Percentiles rank a stretch among this genome's conserved stretches.
Evolutionary conservation across 2,329 filamentous ascomycete genomes (phyloP).

Genomic region (Thelonectria rubi): DNA sequence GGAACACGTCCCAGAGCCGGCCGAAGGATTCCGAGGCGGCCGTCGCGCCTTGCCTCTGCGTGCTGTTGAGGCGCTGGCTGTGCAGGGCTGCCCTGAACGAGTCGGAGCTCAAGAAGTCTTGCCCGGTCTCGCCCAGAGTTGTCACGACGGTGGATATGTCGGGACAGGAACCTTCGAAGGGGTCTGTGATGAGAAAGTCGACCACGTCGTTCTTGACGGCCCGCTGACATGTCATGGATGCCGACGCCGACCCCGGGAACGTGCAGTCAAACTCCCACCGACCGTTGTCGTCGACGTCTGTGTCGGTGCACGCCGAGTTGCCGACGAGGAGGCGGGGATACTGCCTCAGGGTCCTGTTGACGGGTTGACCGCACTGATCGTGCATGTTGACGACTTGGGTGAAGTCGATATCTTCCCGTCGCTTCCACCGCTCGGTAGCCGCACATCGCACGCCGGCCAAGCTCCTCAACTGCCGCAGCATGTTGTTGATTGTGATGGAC

Average conservation of each 20-base stretch:
- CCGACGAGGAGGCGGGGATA: conserved; percentile 47
- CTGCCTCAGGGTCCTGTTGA: conserved; percentile 39
- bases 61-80: conserved; percentile 34
- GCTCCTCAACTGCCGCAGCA: conserved; percentile 47
- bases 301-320: conserved; percentile 43
- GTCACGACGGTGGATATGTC: conserved; percentile 48
- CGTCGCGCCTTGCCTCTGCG: conserved; percentile 37
- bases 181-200: conserved; percentile 47
- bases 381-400: conserved; percentile 45
- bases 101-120: conserved; percentile 43
- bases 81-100: conserved; percentile 42
- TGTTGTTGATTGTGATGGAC: conserved; percentile 45
- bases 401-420: conserved; percentile 43
- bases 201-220: conserved; percentile 46
- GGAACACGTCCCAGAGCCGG: conserved; percentile 45
- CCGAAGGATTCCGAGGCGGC: conserved; percentile 42
- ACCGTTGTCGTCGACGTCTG: conserved; percentile 42
- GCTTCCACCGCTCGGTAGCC: conserved; percentile 31
- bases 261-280: conserved; percentile 49
- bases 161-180: conserved; percentile 49
- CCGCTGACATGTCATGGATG: conserved; percentile 42
- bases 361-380: conserved; percentile 48
- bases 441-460: conserved; percentile 46
- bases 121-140: conserved; percentile 41
- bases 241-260: conserved; percentile 47